phyloP scores from a whole-genome alignment of 306 rosid genomes.

The Pyrus communis region DNA sequence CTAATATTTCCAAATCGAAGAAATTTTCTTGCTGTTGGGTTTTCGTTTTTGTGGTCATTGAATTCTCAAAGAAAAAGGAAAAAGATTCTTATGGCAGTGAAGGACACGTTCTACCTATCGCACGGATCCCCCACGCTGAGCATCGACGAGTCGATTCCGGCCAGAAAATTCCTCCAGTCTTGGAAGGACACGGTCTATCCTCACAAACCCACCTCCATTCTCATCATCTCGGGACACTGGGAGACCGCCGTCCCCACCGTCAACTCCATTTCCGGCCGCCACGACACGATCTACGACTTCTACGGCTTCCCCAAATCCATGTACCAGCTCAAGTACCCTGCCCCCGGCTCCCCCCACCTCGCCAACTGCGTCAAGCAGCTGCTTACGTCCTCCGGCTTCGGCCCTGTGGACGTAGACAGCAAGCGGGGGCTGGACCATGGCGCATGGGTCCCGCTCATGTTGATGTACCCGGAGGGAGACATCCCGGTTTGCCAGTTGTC shows the following conservation, averaged over 20 bases:
- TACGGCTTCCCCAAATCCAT: conserved; percentile 56
- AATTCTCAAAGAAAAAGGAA: too few species aligned
- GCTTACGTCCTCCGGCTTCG: conserved; percentile 35
- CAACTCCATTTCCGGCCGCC: conserved; percentile 29
- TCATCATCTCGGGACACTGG: conserved; percentile 57
- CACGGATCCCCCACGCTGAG: conserved; percentile 63
- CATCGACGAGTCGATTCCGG: conserved; percentile 41
- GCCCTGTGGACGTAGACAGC: conserved; percentile 46
- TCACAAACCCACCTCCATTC: conserved; percentile 37
- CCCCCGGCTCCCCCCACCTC: conserved; percentile 69
- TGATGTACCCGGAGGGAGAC: conserved; percentile 86
- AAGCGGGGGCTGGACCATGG: conserved; percentile 84
- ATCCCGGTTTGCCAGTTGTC: conserved; percentile 83
- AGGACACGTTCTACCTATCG: conserved; percentile 55
- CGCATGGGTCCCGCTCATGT: conserved; percentile 72
- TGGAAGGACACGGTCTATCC: conserved; percentile 34
- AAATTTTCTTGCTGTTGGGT: too few species aligned
- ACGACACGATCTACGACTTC: conserved; percentile 75
- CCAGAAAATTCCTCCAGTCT: conserved; percentile 43
- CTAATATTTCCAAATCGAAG: too few species aligned
- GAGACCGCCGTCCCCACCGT: conserved; percentile 54
- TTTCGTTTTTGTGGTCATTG: too few species aligned
- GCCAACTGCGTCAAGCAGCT: conserved; percentile 66
- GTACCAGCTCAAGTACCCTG: conserved; percentile 77
- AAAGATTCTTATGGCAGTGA: conserved; percentile 1